These are phyloP conservation scores for Tothia fuscella DNA, from an alignment of 2,329 filamentous ascomycete genomes.

Conservation along the genomic window DNA sequence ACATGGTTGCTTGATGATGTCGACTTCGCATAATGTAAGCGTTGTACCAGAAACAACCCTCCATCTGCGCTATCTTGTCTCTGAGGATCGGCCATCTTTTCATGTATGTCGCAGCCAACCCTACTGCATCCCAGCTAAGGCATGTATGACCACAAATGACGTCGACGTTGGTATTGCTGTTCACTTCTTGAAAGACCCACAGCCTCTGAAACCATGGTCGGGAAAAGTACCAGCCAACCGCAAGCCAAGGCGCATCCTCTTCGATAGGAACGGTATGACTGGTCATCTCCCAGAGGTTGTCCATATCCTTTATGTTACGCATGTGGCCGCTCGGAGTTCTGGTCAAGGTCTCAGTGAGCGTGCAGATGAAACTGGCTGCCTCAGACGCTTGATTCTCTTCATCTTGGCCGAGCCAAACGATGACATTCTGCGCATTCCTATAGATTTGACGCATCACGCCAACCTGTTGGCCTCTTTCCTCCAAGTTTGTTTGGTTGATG, in stretches of 20 bases:
- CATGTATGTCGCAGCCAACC: slow-evolving; percentile 3
- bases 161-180: background rate
- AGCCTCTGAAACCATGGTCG: slow-evolving; percentile 4
- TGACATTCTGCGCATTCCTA: background rate
- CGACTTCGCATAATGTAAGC: slow-evolving; percentile 7
- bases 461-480: slow-evolving; percentile 10
- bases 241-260: background rate
- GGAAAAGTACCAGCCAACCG: background rate
- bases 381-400: background rate
- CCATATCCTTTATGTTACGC: background rate
- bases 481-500: slow-evolving; percentile 10
- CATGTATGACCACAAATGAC: slow-evolving; percentile 4
- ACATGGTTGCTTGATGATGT: background rate
- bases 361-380: background rate
- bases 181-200: slow-evolving; percentile 9
- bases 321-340: background rate
- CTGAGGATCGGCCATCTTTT: background rate
- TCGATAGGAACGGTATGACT: background rate
- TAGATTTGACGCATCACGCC: slow-evolving; percentile 9
- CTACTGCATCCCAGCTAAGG: background rate
- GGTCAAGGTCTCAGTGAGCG: background rate
- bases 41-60: slow-evolving; percentile 1
- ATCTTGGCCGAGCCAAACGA: slow-evolving; percentile 11
- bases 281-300: background rate
- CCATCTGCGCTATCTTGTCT: background rate